phyloP scores from a whole-genome alignment of 1,284 basidiomycete genomes.

The Puccinia polysora region DNA sequence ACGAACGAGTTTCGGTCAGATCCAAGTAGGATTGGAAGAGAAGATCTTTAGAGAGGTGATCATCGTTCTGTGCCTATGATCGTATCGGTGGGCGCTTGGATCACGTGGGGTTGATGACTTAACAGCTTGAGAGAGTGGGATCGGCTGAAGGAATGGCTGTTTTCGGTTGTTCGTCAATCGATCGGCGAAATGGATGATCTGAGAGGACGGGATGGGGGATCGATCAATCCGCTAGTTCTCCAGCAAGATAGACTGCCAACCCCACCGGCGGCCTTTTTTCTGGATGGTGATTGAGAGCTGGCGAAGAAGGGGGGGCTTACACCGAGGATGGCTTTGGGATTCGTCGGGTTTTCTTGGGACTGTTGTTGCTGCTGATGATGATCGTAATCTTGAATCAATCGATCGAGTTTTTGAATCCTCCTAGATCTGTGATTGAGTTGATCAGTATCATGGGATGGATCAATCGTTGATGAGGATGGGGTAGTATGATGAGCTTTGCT shows the following conservation, averaged over 20 bases:
- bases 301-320: not conserved
- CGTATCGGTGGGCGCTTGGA: not conserved
- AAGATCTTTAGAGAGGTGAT: no score
- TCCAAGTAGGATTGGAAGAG: no score
- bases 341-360: no score
- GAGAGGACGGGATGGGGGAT: no score
- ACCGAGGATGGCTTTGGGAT: slow-evolving; percentile 15
- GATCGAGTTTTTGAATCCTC: not conserved
- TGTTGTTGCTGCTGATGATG: no score
- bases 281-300: not conserved
- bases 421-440: not conserved
- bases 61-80: no score
- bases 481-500: not conserved
- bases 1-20: not conserved
- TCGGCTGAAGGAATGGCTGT: not conserved
- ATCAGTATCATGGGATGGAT: not conserved
- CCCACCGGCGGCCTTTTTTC: not conserved
- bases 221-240: no score
- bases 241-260: no score
- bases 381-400: slow-evolving; percentile 13
- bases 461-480: not conserved
- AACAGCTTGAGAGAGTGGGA: slow-evolving; percentile 26
- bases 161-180: slow-evolving; percentile 7
- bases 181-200: slow-evolving; percentile 15
- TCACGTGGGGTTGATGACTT: not conserved